Percentiles rank a stretch among this genome's conserved stretches.
phyloP scores from a whole-genome alignment of 176 grass and related monocot genomes.

The Sorghum bicolor region Sorghum_bicolor_NCBIv3 NC_012879.2:42982001-42982500 shows the following conservation, averaged over 20 bases:
- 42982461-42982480: not conserved
- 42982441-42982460: not conserved
- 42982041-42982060: not conserved
- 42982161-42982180: constrained; percentile 70
- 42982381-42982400: not conserved
- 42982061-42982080: not conserved
- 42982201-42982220: not conserved
- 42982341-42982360: constrained; percentile 7
- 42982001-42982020: not conserved
- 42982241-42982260: not conserved
- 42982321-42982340: not conserved
- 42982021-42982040: not conserved
- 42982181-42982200: constrained; percentile 54
- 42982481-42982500: not conserved
- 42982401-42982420: constrained; percentile 14
- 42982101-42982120: not conserved
- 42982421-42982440: constrained; percentile 25
- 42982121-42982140: constrained; percentile 57
- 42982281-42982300: not conserved
- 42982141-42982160: constrained; percentile 55
- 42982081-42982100: not conserved
- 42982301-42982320: not conserved
- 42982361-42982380: not conserved
- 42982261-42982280: not conserved
- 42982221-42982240: not conserved